phyloP scores from a whole-genome alignment of 345 rosid genomes.

The Eucalyptus marginata region DNA sequence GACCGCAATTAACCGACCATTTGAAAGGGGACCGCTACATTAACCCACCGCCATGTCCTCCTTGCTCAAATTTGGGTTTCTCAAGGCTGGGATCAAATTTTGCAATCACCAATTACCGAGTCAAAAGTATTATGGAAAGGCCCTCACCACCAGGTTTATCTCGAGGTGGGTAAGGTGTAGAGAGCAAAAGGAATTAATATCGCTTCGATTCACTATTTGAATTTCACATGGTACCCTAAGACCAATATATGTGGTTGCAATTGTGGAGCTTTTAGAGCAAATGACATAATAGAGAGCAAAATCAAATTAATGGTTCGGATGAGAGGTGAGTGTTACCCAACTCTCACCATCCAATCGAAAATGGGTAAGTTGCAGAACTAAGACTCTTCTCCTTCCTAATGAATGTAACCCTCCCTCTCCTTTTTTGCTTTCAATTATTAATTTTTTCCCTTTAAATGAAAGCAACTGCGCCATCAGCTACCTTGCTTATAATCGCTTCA shows the following conservation, averaged over 20 bases:
- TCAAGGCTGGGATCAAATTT: neutral
- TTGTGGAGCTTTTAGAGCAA: neutral
- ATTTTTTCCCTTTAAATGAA: constrained; percentile 7
- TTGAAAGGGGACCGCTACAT: neutral
- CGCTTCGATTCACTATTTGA: neutral
- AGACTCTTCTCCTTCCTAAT: constrained; percentile 6
- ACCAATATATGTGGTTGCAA: neutral
- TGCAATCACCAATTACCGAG: neutral
- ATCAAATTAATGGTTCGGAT: neutral
- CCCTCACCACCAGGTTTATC: neutral
- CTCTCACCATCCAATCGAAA: neutral
- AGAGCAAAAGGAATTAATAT: neutral
- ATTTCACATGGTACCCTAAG: neutral
- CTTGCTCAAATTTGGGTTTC: accelerated
- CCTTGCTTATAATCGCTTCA: neutral
- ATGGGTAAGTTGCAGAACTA: neutral
- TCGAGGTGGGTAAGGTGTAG: neutral
- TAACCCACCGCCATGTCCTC: neutral
- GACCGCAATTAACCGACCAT: too few species aligned
- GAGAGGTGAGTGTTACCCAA: constrained; percentile 8
- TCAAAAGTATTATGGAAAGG: neutral
- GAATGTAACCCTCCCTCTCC: neutral
- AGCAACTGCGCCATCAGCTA: constrained; percentile 10
- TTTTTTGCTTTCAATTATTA: neutral
- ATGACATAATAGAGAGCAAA: neutral